Percentiles rank a stretch among this genome's conserved stretches.
Evolutionary conservation across 345 rosid genomes (phyloP).

Genomic region (Dipteronia dyeriana): DNA sequence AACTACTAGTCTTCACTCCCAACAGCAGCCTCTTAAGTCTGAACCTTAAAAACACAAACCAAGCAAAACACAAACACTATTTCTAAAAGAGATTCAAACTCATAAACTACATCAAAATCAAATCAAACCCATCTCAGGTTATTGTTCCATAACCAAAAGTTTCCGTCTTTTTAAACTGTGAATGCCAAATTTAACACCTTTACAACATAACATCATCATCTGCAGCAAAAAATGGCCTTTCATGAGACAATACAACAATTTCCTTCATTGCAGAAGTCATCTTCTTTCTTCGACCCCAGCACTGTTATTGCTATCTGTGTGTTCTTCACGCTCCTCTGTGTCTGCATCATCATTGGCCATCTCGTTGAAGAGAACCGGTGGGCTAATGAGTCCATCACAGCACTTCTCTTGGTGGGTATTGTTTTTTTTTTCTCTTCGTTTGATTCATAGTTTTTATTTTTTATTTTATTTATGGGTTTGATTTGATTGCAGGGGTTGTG

Average conservation of each 20-base stretch:
- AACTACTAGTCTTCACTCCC: no score
- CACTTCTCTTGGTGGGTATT: conserved; percentile 52
- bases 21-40: no score
- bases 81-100: no score
- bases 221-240: conserved; percentile 31
- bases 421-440: not conserved
- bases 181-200: conserved; percentile 24
- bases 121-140: not conserved
- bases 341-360: conserved; percentile 63
- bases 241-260: conserved; percentile 29
- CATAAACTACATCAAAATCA: no score
- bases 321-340: conserved; percentile 66
- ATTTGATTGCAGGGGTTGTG: conserved; percentile 50
- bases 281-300: conserved; percentile 35
- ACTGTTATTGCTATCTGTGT: conserved; percentile 50
- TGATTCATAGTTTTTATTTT: not conserved
- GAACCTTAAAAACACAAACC: no score
- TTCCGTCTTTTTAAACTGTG: not conserved
- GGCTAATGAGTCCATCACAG: conserved; percentile 74
- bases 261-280: conserved; percentile 23
- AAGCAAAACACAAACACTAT: no score
- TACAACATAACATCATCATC: not conserved
- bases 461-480: not conserved
- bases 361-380: conserved; percentile 70
- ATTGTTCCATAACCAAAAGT: no score